Base-by-base conservation (phyloP, 257 asterid species). In the Striga asiatica region DNA sequence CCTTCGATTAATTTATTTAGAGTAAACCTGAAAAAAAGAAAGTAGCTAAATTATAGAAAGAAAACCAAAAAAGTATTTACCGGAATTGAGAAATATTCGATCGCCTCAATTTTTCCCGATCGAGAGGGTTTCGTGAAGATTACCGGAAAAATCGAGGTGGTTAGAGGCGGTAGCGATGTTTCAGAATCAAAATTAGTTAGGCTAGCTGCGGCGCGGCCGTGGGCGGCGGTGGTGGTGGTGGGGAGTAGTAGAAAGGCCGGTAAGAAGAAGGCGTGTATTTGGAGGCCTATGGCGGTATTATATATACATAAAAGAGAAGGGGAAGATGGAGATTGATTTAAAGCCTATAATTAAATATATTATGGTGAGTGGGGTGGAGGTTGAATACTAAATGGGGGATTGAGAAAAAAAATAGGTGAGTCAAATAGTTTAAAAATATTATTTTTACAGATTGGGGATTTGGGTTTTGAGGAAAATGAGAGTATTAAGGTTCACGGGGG, bases 271-370 rank as follows among this genome's bases (percentile, higher is more conserved):
- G 31, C 58, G 76, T 61, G 76, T 54, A 57, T 65, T 64, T 65
- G 68, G 50, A 47, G 19, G 7, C 31, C 37, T 23, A 49, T 48
- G 51, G 69, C 62, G 79, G 64, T 75, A 46, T 54, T 68, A 71
- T 74, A 71, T 71, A 71, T 65, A 59, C 55, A 45, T 54, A 68
- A 35, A 65, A 45, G 67, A 42, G 70, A 46, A 66, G 29, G 66
- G 45, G 69, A 49, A 50, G 73, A 70, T 62, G 45, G 70, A 57
- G 78, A 61, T 63, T 50, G 76, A 74, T 76, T 81, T 73, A 73
- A 76, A 76, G 79, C 75, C n/a, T n/a, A n/a, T n/a, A n/a, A n/a
- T 69, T 71, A 76, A 76, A 76, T 81, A 71, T 78, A 69, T 78
- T 69, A 58, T 70, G 74, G 67, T 32, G 71, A 60, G 75, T n/a